These are phyloP conservation scores for Thraustochytrium sp. DNA, from an alignment of 352 stramenopile species.

Conservation along the genomic window DNA sequence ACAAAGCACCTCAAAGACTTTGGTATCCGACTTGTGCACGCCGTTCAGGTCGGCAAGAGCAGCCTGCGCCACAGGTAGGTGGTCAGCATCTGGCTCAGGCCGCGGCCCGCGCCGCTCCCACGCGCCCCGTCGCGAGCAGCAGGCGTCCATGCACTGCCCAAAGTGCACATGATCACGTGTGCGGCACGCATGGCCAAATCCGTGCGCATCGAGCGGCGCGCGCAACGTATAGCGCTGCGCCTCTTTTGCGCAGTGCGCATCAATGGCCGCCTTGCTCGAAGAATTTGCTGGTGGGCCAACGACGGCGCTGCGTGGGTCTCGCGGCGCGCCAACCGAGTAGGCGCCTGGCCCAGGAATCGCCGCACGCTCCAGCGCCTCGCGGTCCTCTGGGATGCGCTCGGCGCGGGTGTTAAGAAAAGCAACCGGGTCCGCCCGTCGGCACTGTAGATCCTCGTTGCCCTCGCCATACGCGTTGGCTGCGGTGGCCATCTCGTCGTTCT, in stretches of 20 bases:
- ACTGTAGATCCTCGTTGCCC: not conserved
- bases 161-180: not conserved
- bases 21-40: not conserved
- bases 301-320: not conserved
- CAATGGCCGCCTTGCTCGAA: constrained; percentile 2
- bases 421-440: not conserved
- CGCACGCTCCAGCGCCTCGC: not conserved
- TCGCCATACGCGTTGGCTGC: not conserved
- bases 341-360: not conserved
- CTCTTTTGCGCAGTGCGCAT: not conserved
- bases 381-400: not conserved
- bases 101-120: not conserved
- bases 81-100: not conserved
- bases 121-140: not conserved
- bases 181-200: not conserved
- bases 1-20: not conserved
- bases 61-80: not conserved
- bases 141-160: not conserved
- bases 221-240: not conserved
- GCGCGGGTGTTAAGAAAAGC: not conserved
- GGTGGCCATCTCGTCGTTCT: too few relatives aligned
- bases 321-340: not conserved
- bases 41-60: not conserved
- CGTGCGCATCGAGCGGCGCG: not conserved
- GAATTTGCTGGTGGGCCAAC: not conserved